Conservation (phyloP, 1,284 basidiomycete species). For the Ceratobasidium sp. region DNA sequence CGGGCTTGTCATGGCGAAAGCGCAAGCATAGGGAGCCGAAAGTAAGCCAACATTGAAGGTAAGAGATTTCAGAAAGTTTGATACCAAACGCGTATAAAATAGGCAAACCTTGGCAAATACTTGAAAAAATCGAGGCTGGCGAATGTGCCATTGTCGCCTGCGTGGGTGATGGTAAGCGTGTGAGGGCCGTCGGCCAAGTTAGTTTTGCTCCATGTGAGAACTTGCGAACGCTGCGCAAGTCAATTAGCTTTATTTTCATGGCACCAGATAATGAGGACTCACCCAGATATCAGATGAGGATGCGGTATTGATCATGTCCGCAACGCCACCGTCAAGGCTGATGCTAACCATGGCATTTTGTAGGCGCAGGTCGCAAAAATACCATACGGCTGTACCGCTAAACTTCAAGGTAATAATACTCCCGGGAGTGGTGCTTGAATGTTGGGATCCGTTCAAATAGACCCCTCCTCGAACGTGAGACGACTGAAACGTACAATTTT, state of each 20-base stretch:
- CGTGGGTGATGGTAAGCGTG: constrained; percentile 13
- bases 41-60: too few relatives aligned
- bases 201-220: constrained; percentile 17
- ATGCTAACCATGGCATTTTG: background rate
- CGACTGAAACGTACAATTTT: too few relatives aligned
- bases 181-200: background rate
- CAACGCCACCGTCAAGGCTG: constrained; percentile 23
- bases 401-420: constrained; percentile 2
- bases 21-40: too few relatives aligned
- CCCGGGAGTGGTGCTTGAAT: background rate
- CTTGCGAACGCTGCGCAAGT: constrained; percentile 1
- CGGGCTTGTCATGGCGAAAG: too few relatives aligned
- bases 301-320: background rate
- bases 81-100: too few relatives aligned
- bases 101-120: constrained; percentile 18
- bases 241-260: background rate
- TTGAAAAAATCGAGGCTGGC: constrained; percentile 24
- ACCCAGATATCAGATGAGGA: background rate
- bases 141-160: background rate
- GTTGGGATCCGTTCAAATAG: background rate
- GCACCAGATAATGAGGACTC: background rate
- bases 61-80: too few relatives aligned
- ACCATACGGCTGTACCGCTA: constrained; percentile 28
- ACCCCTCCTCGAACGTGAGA: background rate
- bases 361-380: constrained; percentile 16